A percentile compares a stretch with the other conserved stretches of the same genome.
Evolutionary conservation across 371 early-diverging fungal genomes (phyloP).

Genomic region (Mortierella polycephala): DNA sequence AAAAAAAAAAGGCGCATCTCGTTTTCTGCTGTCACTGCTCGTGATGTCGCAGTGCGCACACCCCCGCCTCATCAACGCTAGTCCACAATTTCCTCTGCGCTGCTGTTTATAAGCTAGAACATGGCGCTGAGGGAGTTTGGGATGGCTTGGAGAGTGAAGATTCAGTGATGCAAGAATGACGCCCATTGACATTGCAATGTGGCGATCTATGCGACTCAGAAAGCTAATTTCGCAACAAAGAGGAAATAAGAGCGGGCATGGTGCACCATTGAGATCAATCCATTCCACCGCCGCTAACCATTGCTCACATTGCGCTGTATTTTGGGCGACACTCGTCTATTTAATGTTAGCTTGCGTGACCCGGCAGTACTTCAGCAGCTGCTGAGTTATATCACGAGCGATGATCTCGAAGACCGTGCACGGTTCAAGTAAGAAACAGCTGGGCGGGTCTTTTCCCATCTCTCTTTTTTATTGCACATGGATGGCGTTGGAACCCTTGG

Average conservation of each 20-base stretch:
- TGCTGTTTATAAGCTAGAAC: background rate
- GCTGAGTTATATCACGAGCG: constrained; percentile 69
- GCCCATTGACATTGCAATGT: background rate
- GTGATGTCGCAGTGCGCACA: background rate
- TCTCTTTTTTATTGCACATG: background rate
- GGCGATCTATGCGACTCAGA: background rate
- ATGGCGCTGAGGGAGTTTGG: background rate
- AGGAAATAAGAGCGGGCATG: no score
- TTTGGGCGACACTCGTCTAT: background rate
- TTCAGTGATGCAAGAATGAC: background rate
- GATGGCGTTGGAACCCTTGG: no score
- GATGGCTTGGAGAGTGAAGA: background rate
- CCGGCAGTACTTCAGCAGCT: constrained; percentile 69
- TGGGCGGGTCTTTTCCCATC: background rate
- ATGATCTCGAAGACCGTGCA: constrained; percentile 75
- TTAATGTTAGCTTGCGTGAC: constrained; percentile 64
- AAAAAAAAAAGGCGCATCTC: background rate
- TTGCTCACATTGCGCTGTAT: constrained; percentile 1
- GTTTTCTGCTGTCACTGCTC: background rate
- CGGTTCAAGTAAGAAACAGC: constrained; percentile 70
- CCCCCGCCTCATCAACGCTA: background rate
- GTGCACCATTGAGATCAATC: no score
- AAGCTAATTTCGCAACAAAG: background rate
- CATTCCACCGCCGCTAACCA: no score
- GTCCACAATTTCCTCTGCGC: background rate